These are phyloP conservation scores for Mentha longifolia DNA, from an alignment of 257 asterid genomes.

Conservation along the genomic window DNA sequence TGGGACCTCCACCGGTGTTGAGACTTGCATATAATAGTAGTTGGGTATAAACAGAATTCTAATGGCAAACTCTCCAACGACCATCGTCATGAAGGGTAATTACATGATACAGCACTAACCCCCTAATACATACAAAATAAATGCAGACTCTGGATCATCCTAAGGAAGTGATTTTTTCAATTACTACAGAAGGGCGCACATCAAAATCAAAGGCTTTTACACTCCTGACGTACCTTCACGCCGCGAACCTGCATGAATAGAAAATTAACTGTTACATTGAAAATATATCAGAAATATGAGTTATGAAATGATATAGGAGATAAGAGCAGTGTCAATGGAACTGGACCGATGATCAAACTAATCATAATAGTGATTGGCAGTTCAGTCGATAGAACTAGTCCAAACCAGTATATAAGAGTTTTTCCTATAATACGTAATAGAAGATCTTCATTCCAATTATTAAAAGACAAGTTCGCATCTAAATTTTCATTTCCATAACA, in stretches of 20 bases:
- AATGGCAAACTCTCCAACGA: slow-evolving; percentile 23
- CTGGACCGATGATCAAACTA: slow-evolving; percentile 8
- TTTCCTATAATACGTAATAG: neutral
- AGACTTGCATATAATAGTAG: slow-evolving; percentile 12
- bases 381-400: slow-evolving; percentile 5
- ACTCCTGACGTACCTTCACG: slow-evolving; percentile 79
- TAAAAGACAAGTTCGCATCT: neutral
- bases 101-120: slow-evolving; percentile 28
- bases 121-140: slow-evolving; percentile 17
- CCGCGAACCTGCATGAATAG: slow-evolving; percentile 79
- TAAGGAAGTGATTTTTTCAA: slow-evolving; percentile 9
- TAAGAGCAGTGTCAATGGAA: neutral
- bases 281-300: slow-evolving; percentile 4
- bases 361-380: neutral
- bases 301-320: slow-evolving; percentile 22
- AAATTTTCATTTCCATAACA: neutral
- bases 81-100: slow-evolving; percentile 17
- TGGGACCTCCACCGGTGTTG: slow-evolving; percentile 23
- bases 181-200: slow-evolving; percentile 36
- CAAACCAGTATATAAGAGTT: neutral
- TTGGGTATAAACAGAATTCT: slow-evolving; percentile 5
- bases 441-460: neutral
- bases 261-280: slow-evolving; percentile 31
- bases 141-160: slow-evolving; percentile 21
- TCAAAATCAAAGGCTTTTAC: slow-evolving; percentile 44